A percentile compares a stretch with the other conserved stretches of the same genome.
Evolutionary conservation across 768 basidiomycete species (phyloP).

Genomic region (Phaeotremella skinneri): DNA sequence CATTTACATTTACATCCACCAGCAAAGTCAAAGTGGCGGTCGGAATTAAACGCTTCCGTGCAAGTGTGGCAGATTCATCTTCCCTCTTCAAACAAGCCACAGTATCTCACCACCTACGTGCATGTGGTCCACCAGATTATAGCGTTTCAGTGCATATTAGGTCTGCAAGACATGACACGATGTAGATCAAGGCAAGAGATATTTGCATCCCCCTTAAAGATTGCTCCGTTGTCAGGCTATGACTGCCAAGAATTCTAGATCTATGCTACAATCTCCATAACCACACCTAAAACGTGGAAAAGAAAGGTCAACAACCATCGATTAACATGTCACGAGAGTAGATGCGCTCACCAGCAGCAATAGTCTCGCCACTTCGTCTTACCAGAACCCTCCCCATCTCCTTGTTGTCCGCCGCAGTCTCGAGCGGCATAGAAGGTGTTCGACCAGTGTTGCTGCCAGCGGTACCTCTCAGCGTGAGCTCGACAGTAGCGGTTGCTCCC

Average conservation of each 20-base stretch:
- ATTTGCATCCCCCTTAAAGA: too few relatives aligned
- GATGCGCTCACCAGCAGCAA: slow-evolving; percentile 70
- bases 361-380: slow-evolving; percentile 85
- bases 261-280: neutral
- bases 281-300: neutral
- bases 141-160: too few relatives aligned
- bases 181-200: too few relatives aligned
- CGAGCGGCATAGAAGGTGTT: slow-evolving; percentile 70
- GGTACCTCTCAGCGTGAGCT: slow-evolving; percentile 68
- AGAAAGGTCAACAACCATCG: neutral
- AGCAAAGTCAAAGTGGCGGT: neutral
- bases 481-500: slow-evolving; percentile 76
- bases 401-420: slow-evolving; percentile 82
- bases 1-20: neutral
- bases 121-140: too few relatives aligned
- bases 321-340: too few relatives aligned
- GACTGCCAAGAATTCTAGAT: too few relatives aligned
- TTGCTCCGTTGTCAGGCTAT: too few relatives aligned
- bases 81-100: too few relatives aligned
- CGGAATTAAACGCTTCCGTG: neutral
- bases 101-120: too few relatives aligned
- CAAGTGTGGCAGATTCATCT: neutral
- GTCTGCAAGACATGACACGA: too few relatives aligned
- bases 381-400: slow-evolving; percentile 93
- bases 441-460: slow-evolving; percentile 55